Evolutionary conservation across 768 basidiomycete species (phyloP).

Genomic region (Lanmaoa rubissima): DNA sequence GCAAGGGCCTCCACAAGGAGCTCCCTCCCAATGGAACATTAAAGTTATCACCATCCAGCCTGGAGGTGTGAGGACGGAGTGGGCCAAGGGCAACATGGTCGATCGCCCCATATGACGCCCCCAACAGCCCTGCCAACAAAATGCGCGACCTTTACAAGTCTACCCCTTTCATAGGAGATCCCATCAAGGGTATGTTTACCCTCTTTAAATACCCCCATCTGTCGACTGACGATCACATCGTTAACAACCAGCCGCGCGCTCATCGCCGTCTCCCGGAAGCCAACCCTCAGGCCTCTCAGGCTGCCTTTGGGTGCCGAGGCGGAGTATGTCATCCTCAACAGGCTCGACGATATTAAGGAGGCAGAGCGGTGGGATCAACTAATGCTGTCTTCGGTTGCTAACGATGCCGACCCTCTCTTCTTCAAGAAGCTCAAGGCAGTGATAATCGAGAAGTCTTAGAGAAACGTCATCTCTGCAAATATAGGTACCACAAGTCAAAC

Average conservation of each 20-base stretch:
- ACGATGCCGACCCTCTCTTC: constrained; percentile 17
- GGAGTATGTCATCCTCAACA: constrained; percentile 14
- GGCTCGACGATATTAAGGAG: constrained; percentile 19
- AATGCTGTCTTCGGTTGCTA: constrained; percentile 17
- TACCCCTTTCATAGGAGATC: neutral
- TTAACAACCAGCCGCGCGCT: constrained; percentile 17
- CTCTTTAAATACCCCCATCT: neutral
- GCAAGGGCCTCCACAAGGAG: constrained; percentile 23
- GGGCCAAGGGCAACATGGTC: constrained; percentile 20
- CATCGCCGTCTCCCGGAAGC: constrained; percentile 16
- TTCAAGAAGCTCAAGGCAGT: constrained; percentile 7
- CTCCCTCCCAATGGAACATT: constrained; percentile 28
- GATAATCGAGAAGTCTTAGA: neutral
- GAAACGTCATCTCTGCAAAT: neutral
- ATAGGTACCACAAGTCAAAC: too few species aligned
- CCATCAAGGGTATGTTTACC: constrained; percentile 12
- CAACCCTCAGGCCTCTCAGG: constrained; percentile 22
- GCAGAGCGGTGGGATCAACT: constrained; percentile 14
- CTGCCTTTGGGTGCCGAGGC: constrained; percentile 21
- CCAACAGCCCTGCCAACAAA: constrained; percentile 16
- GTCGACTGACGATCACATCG: neutral
- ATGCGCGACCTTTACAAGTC: constrained; percentile 10
- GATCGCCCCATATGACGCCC: constrained; percentile 10
- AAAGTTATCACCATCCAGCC: constrained; percentile 23
- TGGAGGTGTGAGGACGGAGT: constrained; percentile 21